Percentiles rank a stretch among this genome's conserved stretches.
Evolutionary conservation across 306 rosid species (phyloP).

Genomic region (Nissolia schottii): DNA sequence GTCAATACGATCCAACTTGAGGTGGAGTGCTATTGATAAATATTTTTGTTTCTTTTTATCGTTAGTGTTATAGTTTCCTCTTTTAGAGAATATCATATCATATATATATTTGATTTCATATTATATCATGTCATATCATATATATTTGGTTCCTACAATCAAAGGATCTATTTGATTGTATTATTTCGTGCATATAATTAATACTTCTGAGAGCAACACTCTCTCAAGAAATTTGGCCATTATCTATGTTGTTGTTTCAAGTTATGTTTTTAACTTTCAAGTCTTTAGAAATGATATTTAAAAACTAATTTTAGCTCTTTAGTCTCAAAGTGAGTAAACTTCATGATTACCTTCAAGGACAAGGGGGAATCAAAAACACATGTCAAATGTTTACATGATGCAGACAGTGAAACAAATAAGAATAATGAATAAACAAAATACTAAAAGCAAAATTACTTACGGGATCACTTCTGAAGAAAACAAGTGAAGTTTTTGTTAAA

Average conservation of each 20-base stretch:
- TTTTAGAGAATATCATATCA: background rate
- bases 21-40: no score
- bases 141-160: background rate
- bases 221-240: background rate
- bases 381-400: background rate
- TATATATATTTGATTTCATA: background rate
- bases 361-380: background rate
- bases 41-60: no score
- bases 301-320: background rate
- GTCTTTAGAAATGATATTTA: background rate
- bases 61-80: no score
- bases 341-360: background rate
- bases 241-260: background rate
- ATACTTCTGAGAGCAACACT: background rate
- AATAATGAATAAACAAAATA: slow-evolving; percentile 1
- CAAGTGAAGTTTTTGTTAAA: slow-evolving; percentile 82
- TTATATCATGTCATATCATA: no score
- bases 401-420: background rate
- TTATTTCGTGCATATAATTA: background rate
- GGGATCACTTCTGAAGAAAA: slow-evolving; percentile 98
- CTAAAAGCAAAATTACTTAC: slow-evolving; percentile 53
- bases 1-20: no score
- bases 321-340: background rate
- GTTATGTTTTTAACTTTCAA: background rate
- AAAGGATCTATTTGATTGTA: background rate